Evolutionary conservation across 2,329 filamentous ascomycete species (phyloP), one percentile per base, ranked within the genome.

Genomic region (Chrysoporthe cubensis): DNA sequence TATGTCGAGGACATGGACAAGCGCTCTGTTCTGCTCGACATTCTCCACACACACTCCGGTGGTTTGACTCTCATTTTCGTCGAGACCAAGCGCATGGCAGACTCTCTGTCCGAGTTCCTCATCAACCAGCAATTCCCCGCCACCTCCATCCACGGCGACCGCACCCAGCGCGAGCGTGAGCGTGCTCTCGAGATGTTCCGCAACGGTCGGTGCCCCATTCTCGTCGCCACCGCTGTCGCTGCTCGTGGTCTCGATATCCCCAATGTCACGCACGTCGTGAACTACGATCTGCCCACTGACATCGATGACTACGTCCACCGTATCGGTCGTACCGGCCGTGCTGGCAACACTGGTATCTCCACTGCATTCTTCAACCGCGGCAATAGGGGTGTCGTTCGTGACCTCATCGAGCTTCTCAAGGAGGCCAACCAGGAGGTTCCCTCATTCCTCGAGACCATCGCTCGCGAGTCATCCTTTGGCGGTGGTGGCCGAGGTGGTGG

Each of bases 341-440:
- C 96, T 73, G 96, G 96, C 81, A 99, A 99, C 87, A 98, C 95
- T 76, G 96, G 96, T 91, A 90, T 97, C 74, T 93, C 96, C 6
- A 99, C 96, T 74, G 96, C 96, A 67, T 99, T 99, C 88, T 98
- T 99, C 91, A 99, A 99, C 88, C 95, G 96, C 78, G 95, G 95
- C 77, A 99, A 99, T 87, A 93, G 96, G 76, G 96, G 96, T 82
- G 93, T 99, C 74, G 96, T 98, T 72, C 92, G 96, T 73, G 96
- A 98, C 75, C 89, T 99, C 70, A 88, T 99, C 75, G 96, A 99
- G n/a, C 89, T 99, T 40, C 88, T 99, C 73, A 98, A 98, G 87
- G 96, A 99, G 81, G 96, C 96, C 73, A 97, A 99, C 84, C 96
- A 99, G 81, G 96, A 99, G 77, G 88, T 98, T 71, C 96, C 96